These are phyloP conservation scores for Phytophthora crassamura DNA, from an alignment of 352 stramenopile genomes.

Conservation along the genomic window DNA sequence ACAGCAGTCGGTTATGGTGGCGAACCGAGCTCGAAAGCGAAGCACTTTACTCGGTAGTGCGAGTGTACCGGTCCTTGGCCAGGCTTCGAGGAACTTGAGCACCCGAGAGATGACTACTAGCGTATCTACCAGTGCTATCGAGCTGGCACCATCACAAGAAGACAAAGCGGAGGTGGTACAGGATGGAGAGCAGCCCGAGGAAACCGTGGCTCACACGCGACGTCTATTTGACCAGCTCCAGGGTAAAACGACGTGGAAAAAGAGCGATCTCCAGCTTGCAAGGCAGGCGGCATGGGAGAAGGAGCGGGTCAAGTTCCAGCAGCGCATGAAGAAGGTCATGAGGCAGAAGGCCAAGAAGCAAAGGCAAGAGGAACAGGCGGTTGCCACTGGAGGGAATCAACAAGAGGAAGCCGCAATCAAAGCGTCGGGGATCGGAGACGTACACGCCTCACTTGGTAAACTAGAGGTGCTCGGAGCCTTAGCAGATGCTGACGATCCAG, in stretches of 20 bases:
- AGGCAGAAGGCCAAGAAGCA: conserved; percentile 47
- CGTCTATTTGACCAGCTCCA: conserved; percentile 77
- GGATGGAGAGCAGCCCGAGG: conserved; percentile 20
- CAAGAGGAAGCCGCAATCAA: not conserved
- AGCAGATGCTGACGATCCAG: conserved; percentile 21
- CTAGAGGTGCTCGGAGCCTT: conserved; percentile 20
- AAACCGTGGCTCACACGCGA: conserved; percentile 30
- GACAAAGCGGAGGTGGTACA: not conserved
- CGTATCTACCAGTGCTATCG: conserved; percentile 24
- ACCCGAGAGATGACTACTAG: conserved; percentile 18
- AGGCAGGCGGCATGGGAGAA: conserved; percentile 70
- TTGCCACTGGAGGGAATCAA: conserved; percentile 23
- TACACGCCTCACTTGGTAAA: conserved; percentile 34
- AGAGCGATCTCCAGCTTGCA: conserved; percentile 74
- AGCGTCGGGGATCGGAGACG: conserved; percentile 12
- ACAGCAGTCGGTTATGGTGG: conserved; percentile 30
- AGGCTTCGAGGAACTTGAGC: conserved; percentile 7
- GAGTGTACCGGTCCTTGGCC: conserved; percentile 37
- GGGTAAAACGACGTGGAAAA: conserved; percentile 74
- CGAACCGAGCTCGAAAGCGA: conserved; percentile 31
- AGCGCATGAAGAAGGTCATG: conserved; percentile 76
- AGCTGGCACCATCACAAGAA: not conserved
- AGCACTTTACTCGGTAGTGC: conserved; percentile 24
- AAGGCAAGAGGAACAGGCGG: conserved; percentile 6
- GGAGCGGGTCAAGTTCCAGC: conserved; percentile 71